Evolutionary conservation across 495 filamentous ascomycete genomes (phyloP).

Genomic region (Penicillium mononematosum): DNA sequence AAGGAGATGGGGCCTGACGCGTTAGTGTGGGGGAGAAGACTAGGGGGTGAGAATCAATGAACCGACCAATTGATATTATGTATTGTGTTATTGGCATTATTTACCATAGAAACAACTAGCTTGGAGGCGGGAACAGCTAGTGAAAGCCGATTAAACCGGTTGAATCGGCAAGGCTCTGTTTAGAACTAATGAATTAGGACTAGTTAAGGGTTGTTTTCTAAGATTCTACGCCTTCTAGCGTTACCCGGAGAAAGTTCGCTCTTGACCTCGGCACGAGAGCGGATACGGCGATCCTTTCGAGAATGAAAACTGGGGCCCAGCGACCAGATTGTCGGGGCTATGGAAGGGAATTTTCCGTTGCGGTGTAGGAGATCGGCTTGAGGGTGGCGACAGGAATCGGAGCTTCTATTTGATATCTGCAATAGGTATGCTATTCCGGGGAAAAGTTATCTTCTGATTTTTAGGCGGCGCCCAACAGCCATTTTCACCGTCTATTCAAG

Average conservation of each 20-base stretch:
- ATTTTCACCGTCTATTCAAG: neutral
- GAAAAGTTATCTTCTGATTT: neutral
- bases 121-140: neutral
- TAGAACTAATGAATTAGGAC: slow-evolving; percentile 2
- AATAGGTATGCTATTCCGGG: neutral
- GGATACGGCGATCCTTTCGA: slow-evolving; percentile 15
- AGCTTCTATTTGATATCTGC: neutral
- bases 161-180: slow-evolving; percentile 8
- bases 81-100: neutral
- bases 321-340: slow-evolving; percentile 9
- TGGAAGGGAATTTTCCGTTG: slow-evolving; percentile 1
- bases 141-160: neutral
- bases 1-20: slow-evolving; percentile 14
- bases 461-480: neutral
- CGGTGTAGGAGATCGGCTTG: slow-evolving; percentile 10
- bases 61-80: neutral
- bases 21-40: slow-evolving; percentile 18
- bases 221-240: slow-evolving; percentile 11
- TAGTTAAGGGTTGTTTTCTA: neutral
- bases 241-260: slow-evolving; percentile 1
- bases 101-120: neutral
- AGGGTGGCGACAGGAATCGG: slow-evolving; percentile 6
- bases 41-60: slow-evolving; percentile 11
- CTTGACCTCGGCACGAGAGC: slow-evolving; percentile 12
- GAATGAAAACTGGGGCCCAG: neutral